Evolutionary conservation across 495 filamentous ascomycete species (phyloP).

Genomic region (Sabuloglossum arenarium): DNA sequence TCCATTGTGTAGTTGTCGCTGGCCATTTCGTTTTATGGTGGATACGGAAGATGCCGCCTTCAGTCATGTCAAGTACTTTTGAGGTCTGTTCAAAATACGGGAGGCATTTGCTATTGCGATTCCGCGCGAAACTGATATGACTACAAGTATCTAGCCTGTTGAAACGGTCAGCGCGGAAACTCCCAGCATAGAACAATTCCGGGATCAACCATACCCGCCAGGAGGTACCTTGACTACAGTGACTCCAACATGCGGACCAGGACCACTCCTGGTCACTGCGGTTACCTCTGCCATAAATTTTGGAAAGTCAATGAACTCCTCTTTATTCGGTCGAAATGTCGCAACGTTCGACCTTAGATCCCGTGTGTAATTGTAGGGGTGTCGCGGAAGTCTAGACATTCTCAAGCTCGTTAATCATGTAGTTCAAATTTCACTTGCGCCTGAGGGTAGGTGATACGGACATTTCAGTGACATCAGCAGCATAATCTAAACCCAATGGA

Average conservation of each 20-base stretch:
- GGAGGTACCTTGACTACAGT: neutral
- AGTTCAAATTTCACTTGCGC: neutral
- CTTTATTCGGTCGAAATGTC: neutral
- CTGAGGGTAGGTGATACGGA: neutral
- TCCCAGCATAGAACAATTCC: neutral
- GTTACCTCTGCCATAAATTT: neutral
- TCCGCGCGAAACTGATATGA: neutral
- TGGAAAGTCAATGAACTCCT: neutral
- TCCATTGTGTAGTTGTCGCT: neutral
- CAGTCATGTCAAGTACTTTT: neutral
- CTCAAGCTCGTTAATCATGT: neutral
- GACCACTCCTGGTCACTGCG: neutral
- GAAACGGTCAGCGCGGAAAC: neutral
- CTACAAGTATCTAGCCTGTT: neutral
- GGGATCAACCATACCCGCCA: neutral
- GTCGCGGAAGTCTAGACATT: neutral
- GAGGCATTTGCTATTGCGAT: neutral
- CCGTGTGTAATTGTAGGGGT: neutral
- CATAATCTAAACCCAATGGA: neutral
- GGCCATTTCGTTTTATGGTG: neutral
- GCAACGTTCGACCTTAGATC: neutral
- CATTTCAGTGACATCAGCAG: neutral
- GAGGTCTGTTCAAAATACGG: neutral
- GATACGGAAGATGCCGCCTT: neutral
- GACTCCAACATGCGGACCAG: neutral